Base-by-base conservation (phyloP, 306 rosid genomes). In the Erythrophleum fordii region DNA sequence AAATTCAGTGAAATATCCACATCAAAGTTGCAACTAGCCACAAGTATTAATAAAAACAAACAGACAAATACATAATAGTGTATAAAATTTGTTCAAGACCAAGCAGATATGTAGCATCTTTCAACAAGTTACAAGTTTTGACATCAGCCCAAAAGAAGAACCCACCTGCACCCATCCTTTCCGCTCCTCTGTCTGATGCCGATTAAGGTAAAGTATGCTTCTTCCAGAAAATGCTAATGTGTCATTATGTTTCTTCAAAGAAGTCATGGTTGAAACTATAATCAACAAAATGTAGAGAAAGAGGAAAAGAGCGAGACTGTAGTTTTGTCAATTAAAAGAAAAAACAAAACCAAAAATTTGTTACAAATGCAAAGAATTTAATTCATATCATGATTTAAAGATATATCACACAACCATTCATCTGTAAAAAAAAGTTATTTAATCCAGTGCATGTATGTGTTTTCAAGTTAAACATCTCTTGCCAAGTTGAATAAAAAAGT, bases 131-230 rank as follows among this genome's bases (percentile, higher is more conserved):
- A 16, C 80, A 85, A 49, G 77, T 35, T 58, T 68, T 31, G 28
- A 18, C 74, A 78, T 45, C 76, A 78, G 18, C 69, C 42, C 66
- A 68, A 64, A 73, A 60, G 64, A 73, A 82, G 66, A 26, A 86
- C 97, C 87, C 82, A 93, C 99, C 98, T 96, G 99, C 99, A 96
- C 93, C 98, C 98, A 96, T 80, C 99, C 99, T 82, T 90, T 96
- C 99, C 99, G 93, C 77, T 96, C 99, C 81, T 96, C 99, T 48
- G 99, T 96, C 81, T 96, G 98, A 84, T 96, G 97, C 59, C 99
- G 93, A 85, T 96, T 96, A 68, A 96, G 97, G 85, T 93, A 96
- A 68, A 92, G 97, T 75, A 93, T 81, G 77, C 83, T 90, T 86
- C 90, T 93, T 76, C 89, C 98, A 79, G 99, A 88, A 82, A 93